These are phyloP conservation scores for Cenchrus purpureus DNA, from an alignment of 176 grass and related monocot species.

Conservation along the genomic window DNA sequence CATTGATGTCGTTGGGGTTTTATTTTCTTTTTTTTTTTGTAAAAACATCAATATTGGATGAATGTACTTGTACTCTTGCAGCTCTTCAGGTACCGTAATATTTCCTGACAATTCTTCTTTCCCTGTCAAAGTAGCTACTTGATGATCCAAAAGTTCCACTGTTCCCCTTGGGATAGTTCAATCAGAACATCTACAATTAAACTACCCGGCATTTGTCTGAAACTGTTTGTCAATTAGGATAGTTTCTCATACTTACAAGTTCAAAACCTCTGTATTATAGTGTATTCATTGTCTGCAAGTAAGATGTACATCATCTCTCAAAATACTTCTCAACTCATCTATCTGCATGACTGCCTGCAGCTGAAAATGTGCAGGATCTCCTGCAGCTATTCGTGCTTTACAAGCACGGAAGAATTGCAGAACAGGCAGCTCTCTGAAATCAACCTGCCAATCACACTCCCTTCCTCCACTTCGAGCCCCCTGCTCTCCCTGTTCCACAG, in stretches of 20 bases:
- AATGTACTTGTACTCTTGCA: background rate
- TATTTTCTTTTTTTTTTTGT: no score
- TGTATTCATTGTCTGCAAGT: constrained; percentile 14
- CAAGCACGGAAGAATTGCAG: constrained; percentile 62
- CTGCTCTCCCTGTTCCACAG: constrained; percentile 87
- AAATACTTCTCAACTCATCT: background rate
- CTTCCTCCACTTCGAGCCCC: constrained; percentile 59
- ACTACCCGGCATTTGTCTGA: background rate
- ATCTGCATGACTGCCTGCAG: background rate
- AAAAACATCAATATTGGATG: background rate
- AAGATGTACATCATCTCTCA: constrained; percentile 21
- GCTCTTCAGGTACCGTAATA: background rate
- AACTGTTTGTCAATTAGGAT: background rate
- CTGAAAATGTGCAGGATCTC: background rate
- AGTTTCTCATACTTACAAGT: constrained; percentile 3
- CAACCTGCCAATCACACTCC: constrained; percentile 67
- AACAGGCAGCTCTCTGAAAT: constrained; percentile 70
- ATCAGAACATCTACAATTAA: background rate
- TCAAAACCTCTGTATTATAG: constrained; percentile 34
- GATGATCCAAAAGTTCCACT: background rate
- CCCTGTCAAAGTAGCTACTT: background rate
- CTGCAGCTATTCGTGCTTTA: constrained; percentile 28
- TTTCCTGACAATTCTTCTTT: background rate
- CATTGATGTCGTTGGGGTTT: no score
- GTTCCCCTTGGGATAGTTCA: background rate